These are phyloP conservation scores for Penicillium sp. DNA, from an alignment of 2,329 filamentous ascomycete genomes.

Conservation along the genomic window DNA sequence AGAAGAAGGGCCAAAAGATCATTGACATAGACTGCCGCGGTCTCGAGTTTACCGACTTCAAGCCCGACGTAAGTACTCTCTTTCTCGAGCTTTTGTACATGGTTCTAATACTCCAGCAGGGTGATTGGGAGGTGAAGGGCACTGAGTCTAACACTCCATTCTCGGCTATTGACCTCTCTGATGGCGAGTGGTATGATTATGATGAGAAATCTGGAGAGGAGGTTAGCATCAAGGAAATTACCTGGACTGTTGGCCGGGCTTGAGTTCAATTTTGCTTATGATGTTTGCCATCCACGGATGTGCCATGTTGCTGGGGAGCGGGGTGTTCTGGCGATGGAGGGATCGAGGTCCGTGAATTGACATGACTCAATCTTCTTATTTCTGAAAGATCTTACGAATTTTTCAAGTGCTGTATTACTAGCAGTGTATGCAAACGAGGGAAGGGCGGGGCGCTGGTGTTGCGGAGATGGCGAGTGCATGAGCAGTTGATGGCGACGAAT, in stretches of 20 bases:
- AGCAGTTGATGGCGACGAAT: background rate
- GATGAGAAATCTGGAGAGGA: slow-evolving; percentile 91
- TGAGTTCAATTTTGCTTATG: slow-evolving; percentile 39
- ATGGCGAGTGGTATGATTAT: slow-evolving; percentile 98
- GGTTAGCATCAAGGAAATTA: slow-evolving; percentile 85
- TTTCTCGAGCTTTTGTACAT: background rate
- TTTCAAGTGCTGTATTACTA: background rate
- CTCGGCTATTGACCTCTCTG: slow-evolving; percentile 72
- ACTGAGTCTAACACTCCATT: slow-evolving; percentile 80
- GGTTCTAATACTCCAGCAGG: slow-evolving; percentile 50
- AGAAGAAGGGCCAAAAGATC: slow-evolving; percentile 70
- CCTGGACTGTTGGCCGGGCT: slow-evolving; percentile 77
- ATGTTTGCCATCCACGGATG: background rate
- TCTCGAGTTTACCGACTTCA: slow-evolving; percentile 87
- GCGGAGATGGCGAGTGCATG: background rate
- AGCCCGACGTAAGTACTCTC: slow-evolving; percentile 67
- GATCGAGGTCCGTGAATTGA: background rate
- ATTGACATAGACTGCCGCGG: slow-evolving; percentile 93
- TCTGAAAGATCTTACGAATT: background rate
- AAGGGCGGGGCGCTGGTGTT: background rate
- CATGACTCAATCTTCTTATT: background rate
- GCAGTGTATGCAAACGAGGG: background rate
- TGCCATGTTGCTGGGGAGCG: background rate
- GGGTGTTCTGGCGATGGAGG: background rate
- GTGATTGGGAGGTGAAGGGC: slow-evolving; percentile 85